Percentiles rank a stretch among this genome's conserved stretches.
phyloP scores from a whole-genome alignment of 371 early-diverging fungal species.

The Syncephalastrum racemosum region DNA sequence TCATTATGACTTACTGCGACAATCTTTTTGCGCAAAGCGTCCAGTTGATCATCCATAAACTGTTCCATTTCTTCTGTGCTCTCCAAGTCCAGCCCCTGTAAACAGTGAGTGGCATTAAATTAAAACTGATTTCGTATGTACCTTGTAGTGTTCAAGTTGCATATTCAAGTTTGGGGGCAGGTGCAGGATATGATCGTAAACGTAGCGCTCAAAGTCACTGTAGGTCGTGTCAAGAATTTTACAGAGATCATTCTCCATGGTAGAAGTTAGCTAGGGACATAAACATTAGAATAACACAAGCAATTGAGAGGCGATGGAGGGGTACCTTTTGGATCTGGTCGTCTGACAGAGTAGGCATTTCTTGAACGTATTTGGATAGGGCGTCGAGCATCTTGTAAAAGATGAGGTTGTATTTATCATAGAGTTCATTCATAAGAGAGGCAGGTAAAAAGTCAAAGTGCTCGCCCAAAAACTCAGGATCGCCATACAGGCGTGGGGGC shows the following conservation, averaged over 20 bases:
- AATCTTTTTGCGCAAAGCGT: no score
- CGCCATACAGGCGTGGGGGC: slow-evolving; percentile 7
- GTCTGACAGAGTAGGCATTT: not conserved
- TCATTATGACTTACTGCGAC: no score
- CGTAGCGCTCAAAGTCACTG: slow-evolving; percentile 9
- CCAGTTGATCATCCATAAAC: no score
- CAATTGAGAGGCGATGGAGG: not conserved
- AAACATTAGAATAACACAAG: not conserved
- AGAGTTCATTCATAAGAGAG: slow-evolving; percentile 7
- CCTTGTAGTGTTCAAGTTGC: slow-evolving; percentile 11
- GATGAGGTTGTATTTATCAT: slow-evolving; percentile 7
- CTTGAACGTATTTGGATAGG: slow-evolving; percentile 2
- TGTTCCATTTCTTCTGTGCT: no score
- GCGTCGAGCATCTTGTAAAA: slow-evolving; percentile 2
- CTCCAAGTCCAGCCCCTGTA: no score
- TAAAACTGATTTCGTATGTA: not conserved
- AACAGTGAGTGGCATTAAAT: no score
- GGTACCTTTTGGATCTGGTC: not conserved
- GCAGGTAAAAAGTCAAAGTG: slow-evolving; percentile 12
- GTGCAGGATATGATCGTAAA: slow-evolving; percentile 11
- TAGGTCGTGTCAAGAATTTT: slow-evolving; percentile 4
- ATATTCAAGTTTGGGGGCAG: slow-evolving; percentile 4
- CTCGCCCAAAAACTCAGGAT: slow-evolving; percentile 11
- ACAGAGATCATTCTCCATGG: slow-evolving; percentile 6
- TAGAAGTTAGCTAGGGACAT: not conserved